Evolutionary conservation across 352 stramenopile genomes (phyloP), one percentile per base, ranked within the genome.

Genomic region (Pythium brassicae): DNA sequence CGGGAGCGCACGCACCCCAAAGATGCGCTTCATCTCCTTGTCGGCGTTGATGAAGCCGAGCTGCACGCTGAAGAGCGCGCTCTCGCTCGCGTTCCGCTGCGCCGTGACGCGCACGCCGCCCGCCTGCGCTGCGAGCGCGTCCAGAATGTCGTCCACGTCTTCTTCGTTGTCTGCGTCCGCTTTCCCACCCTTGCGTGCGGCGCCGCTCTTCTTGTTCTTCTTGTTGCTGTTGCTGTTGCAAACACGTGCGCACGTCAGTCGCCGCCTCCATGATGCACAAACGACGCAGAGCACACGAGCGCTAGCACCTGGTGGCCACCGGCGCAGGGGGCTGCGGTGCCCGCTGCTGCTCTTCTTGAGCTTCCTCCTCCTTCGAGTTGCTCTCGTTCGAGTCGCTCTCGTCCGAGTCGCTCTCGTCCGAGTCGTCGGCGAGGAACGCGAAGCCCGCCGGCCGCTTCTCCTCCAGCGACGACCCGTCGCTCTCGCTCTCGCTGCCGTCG

Each of bases 11-110:
- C 17, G 19, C 58, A 94, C 84, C 22, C 83, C 83, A 69, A 94
- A 93, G 55, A 94, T 88, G 42, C 85, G 80, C 66, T 92, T 93
- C 85, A 94, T 93, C 66, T 94, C 85, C 61, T 87, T 92, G 59
- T 94, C 85, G 19, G 85, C 85, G 50, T 94, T 94, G 48, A 89
- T 75, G 53, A 87, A 78, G 43, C 76, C 70, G 37, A 91, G 61
- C 32, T 92, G 71, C 19, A 92, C 85, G 8, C 71, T 59, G 5
- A 94, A 76, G 1, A 94, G 61, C 17, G 69, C 71, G 45, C 86
- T 87, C 60, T 83, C 76, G 9, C 71, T 65, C 34, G 72, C 66
- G 49, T 73, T 70, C 11, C 55, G 61, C 45, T 65, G 57, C 15
- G 71, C 65, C 20, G 61, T 61, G 1, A 78, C 62, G 32, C 64